phyloP scores from a whole-genome alignment of 805 yeast species.

The Sugiyamaella qingdaonensis region DNA sequence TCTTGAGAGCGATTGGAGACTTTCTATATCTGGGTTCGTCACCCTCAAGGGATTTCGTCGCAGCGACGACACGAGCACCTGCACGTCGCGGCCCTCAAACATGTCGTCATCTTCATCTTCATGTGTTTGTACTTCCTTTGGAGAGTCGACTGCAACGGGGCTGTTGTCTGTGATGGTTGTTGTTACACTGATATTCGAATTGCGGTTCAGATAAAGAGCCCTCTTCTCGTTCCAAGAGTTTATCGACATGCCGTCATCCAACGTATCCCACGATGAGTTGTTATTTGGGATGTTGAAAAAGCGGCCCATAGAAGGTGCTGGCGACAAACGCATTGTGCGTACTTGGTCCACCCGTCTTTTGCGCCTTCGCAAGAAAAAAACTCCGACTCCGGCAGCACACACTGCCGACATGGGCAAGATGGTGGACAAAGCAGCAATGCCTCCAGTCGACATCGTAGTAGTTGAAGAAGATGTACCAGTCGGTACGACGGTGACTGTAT shows the following conservation, averaged over 20 bases:
- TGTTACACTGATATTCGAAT: neutral
- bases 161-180: slow-evolving; percentile 12
- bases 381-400: slow-evolving; percentile 33
- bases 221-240: slow-evolving; percentile 25
- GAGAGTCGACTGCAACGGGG: neutral
- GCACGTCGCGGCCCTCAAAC: slow-evolving; percentile 57
- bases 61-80: slow-evolving; percentile 63
- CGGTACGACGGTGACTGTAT: slow-evolving; percentile 20
- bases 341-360: slow-evolving; percentile 1
- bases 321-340: slow-evolving; percentile 11
- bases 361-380: slow-evolving; percentile 24
- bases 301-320: slow-evolving; percentile 15
- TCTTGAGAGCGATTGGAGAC: slow-evolving; percentile 3
- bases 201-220: slow-evolving; percentile 13
- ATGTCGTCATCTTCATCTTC: slow-evolving; percentile 33
- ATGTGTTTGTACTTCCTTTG: neutral
- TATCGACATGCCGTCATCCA: slow-evolving; percentile 18
- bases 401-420: slow-evolving; percentile 41
- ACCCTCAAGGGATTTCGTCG: slow-evolving; percentile 57
- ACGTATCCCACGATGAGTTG: slow-evolving; percentile 10
- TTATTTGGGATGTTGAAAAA: slow-evolving; percentile 8
- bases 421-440: slow-evolving; percentile 45
- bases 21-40: slow-evolving; percentile 52
- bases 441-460: slow-evolving; percentile 29
- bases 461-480: slow-evolving; percentile 19